These are phyloP conservation scores for Saccharomycopsis sp. DNA, from an alignment of 805 yeast genomes.

Conservation along the genomic window DNA sequence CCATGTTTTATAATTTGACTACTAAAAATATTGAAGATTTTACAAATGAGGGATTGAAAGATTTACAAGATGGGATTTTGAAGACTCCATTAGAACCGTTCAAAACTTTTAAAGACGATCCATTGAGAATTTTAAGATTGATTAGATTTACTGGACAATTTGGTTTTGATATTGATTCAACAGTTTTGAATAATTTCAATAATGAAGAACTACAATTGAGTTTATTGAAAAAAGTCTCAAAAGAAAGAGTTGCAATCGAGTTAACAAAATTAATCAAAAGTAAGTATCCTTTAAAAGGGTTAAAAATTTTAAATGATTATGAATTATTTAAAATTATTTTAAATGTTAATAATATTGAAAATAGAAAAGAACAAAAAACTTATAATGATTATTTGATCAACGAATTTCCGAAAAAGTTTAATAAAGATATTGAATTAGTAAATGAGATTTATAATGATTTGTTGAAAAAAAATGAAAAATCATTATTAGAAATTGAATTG, in stretches of 20 bases:
- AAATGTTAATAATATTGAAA: constrained; percentile 20
- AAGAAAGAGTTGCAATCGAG: constrained; percentile 87
- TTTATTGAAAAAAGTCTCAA: constrained; percentile 63
- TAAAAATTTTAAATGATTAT: constrained; percentile 45
- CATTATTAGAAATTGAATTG: constrained; percentile 1
- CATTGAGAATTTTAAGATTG: constrained; percentile 76
- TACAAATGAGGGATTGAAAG: constrained; percentile 66
- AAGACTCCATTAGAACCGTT: constrained; percentile 83
- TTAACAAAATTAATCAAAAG: constrained; percentile 67
- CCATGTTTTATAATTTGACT: constrained; percentile 76
- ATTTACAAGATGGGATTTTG: constrained; percentile 56
- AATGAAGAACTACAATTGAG: constrained; percentile 22
- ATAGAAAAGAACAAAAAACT: constrained; percentile 1
- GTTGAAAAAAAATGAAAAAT: constrained; percentile 1
- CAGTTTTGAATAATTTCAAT: constrained; percentile 52
- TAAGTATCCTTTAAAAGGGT: constrained; percentile 50
- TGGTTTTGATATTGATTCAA: constrained; percentile 52
- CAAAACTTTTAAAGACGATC: constrained; percentile 88
- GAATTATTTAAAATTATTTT: constrained; percentile 52
- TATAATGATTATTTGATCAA: constrained; percentile 15
- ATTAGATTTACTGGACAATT: constrained; percentile 80
- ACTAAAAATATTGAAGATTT: constrained; percentile 70
- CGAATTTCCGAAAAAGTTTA: constrained; percentile 17
- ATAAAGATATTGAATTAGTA: constrained; percentile 3
- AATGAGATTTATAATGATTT: constrained; percentile 4